phyloP scores from a whole-genome alignment of 1,284 basidiomycete species.

The Prillingera fragicola region DNA sequence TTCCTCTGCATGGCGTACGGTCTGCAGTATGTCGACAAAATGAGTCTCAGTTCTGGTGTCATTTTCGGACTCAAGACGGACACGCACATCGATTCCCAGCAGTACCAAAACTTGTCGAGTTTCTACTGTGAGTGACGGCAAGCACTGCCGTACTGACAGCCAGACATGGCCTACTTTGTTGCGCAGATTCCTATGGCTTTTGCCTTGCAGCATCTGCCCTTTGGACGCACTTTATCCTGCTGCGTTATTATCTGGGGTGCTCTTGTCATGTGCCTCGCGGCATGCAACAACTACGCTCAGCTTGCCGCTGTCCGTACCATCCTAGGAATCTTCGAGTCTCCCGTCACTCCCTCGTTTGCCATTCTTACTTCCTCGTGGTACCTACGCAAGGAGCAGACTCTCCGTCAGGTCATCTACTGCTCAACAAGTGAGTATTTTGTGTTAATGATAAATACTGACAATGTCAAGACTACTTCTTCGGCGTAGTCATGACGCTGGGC shows the following conservation, averaged over 20 bases:
- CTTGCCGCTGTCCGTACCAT: conserved; percentile 13
- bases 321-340: conserved; percentile 20
- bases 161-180: conserved; percentile 16
- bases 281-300: conserved; percentile 8
- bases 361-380: conserved; percentile 31
- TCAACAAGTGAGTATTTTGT: conserved; percentile 16
- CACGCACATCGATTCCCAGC: conserved; percentile 8
- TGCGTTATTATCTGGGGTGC: conserved; percentile 15
- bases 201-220: conserved; percentile 17
- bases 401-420: conserved; percentile 15
- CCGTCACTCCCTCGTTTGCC: conserved; percentile 25
- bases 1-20: conserved; percentile 6
- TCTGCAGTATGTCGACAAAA: conserved; percentile 1
- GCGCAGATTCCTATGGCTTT: conserved; percentile 17
- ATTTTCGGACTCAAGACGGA: conserved; percentile 22
- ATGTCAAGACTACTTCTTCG: conserved; percentile 24
- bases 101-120: conserved; percentile 13
- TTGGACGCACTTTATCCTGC: conserved; percentile 9
- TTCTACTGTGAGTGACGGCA: conserved; percentile 15
- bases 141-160: background rate
- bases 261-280: conserved; percentile 4
- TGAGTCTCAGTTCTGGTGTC: background rate
- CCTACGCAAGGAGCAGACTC: conserved; percentile 11
- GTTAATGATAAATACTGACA: background rate
- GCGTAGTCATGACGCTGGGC: background rate